Evolutionary conservation across 1,284 basidiomycete species (phyloP).

Genomic region (Pterula multifida): DNA sequence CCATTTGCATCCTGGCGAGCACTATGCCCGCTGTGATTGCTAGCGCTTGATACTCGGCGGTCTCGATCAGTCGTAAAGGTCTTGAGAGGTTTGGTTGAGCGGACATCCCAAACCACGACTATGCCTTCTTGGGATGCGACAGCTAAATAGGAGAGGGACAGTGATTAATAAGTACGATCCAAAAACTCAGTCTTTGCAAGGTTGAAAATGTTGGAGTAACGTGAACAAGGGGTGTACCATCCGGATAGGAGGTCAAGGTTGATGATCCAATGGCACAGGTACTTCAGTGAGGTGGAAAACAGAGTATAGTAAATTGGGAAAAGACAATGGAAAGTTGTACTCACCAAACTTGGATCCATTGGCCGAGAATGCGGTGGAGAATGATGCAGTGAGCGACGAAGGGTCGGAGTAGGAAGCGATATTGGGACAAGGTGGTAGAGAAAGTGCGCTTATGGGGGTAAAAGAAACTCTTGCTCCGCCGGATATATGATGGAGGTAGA

Average conservation of each 20-base stretch:
- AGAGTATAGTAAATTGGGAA: no score
- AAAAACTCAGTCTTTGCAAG: no score
- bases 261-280: not conserved
- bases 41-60: conserved; percentile 13
- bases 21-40: conserved; percentile 16
- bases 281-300: not conserved
- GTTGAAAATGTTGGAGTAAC: no score
- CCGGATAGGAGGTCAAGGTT: no score
- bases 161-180: no score
- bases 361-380: conserved; percentile 72
- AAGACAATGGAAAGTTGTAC: no score
- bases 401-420: conserved; percentile 1
- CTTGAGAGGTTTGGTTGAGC: conserved; percentile 57
- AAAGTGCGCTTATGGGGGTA: conserved; percentile 40
- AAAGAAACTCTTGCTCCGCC: conserved; percentile 47
- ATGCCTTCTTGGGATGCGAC: conserved; percentile 81
- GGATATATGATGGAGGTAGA: conserved; percentile 62
- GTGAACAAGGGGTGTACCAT: no score
- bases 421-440: conserved; percentile 26
- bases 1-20: conserved; percentile 35
- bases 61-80: conserved; percentile 46
- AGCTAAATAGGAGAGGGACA: conserved; percentile 22
- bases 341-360: conserved; percentile 60
- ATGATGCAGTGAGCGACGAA: conserved; percentile 47
- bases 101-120: conserved; percentile 71